Evolutionary conservation across 352 stramenopile species (phyloP).

Genomic region (Pythium oligandrum): DNA sequence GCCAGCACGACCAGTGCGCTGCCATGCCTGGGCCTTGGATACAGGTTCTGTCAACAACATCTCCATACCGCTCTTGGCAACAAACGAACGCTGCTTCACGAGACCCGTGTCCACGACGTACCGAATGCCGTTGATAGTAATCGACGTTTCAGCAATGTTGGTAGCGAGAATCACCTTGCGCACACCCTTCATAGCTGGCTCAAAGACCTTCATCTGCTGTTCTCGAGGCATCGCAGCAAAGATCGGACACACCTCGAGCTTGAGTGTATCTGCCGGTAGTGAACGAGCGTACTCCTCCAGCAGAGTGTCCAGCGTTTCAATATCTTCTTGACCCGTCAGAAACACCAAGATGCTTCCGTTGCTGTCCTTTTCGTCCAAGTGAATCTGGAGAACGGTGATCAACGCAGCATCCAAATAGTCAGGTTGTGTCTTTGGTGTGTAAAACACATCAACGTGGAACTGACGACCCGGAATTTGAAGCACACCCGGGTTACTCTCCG

Average conservation of each 20-base stretch:
- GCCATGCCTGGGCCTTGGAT: constrained; percentile 89
- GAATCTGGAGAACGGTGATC: constrained; percentile 88
- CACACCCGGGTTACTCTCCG: constrained; percentile 69
- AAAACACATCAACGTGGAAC: constrained; percentile 90
- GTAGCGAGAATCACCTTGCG: constrained; percentile 94
- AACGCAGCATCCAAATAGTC: constrained; percentile 90
- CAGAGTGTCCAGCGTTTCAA: constrained; percentile 88
- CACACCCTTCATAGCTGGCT: constrained; percentile 61
- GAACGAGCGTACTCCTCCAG: constrained; percentile 80
- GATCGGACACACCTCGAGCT: constrained; percentile 92
- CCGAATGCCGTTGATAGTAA: constrained; percentile 97
- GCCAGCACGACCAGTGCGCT: constrained; percentile 85
- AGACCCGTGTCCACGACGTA: constrained; percentile 86
- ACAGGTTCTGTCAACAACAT: constrained; percentile 83
- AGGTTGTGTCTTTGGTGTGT: constrained; percentile 79
- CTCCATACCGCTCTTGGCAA: constrained; percentile 86
- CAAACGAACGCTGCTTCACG: constrained; percentile 85
- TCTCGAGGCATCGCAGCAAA: constrained; percentile 94
- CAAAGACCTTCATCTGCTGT: constrained; percentile 94
- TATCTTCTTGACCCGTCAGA: constrained; percentile 95
- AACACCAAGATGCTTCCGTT: constrained; percentile 94
- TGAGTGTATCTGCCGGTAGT: constrained; percentile 58
- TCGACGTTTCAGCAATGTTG: constrained; percentile 97
- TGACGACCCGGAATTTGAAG: constrained; percentile 85
- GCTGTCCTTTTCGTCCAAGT: constrained; percentile 65